Evolutionary conservation across 768 basidiomycete genomes (phyloP).

Genomic region (Podaxis sp.): DNA sequence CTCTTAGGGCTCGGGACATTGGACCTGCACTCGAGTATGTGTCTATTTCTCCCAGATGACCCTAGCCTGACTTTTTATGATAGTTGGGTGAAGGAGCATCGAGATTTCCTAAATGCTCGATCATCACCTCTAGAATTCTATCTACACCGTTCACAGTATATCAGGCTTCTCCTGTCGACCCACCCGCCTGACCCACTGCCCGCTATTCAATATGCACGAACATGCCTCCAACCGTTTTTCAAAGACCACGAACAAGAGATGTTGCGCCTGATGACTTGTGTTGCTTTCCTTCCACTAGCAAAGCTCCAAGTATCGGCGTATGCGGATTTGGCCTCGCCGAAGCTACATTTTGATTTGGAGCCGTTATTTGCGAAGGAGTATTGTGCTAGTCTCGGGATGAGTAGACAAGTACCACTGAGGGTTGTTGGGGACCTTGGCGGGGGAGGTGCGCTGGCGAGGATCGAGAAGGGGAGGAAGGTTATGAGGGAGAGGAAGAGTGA

Average conservation of each 20-base stretch:
- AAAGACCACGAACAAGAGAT: constrained; percentile 59
- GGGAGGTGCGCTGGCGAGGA: constrained; percentile 83
- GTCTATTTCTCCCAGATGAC: not conserved
- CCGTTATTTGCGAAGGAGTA: constrained; percentile 87
- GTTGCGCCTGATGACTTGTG: constrained; percentile 62
- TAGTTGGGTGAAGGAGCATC: constrained; percentile 78
- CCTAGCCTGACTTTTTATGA: constrained; percentile 3
- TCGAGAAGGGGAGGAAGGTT: constrained; percentile 91
- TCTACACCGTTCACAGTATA: constrained; percentile 87
- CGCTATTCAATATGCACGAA: constrained; percentile 74
- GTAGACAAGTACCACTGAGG: constrained; percentile 79
- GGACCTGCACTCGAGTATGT: constrained; percentile 70
- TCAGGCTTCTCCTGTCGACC: constrained; percentile 66
- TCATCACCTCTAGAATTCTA: constrained; percentile 85
- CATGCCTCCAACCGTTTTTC: constrained; percentile 61
- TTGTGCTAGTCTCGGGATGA: constrained; percentile 83
- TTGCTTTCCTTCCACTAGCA: constrained; percentile 65
- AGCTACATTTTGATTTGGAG: constrained; percentile 73
- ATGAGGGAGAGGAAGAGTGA: constrained; percentile 92
- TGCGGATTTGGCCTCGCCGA: constrained; percentile 65
- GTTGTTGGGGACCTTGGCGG: constrained; percentile 93
- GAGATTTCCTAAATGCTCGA: constrained; percentile 58
- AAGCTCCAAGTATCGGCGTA: constrained; percentile 70
- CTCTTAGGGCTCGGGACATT: constrained; percentile 63
- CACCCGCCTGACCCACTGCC: constrained; percentile 50